Conservation (phyloP, 805 yeast species). For the Kuraishia hungarica region DNA sequence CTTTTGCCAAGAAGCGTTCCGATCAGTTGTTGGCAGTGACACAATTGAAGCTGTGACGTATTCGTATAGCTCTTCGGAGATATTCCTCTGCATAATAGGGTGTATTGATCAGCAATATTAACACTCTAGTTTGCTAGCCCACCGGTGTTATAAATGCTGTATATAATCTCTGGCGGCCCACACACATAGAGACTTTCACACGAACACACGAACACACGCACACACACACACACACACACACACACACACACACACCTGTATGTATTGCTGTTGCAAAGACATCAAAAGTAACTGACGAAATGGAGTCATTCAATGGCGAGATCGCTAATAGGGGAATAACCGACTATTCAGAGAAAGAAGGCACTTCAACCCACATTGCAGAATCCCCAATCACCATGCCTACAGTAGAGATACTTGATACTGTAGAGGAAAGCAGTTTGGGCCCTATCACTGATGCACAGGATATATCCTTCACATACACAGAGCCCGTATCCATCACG, state of each 20-base stretch:
- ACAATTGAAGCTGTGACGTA: background rate
- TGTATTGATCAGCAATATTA: too few species aligned
- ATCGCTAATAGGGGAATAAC: background rate
- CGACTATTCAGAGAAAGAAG: background rate
- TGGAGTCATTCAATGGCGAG: background rate
- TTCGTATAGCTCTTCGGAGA: background rate
- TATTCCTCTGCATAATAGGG: too few species aligned
- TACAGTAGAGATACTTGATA: background rate
- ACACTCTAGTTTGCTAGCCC: too few species aligned
- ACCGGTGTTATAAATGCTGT: too few species aligned
- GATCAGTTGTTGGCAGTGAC: background rate
- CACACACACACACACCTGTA: too few species aligned
- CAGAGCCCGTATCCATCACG: constrained; percentile 14
- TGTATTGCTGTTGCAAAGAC: too few species aligned
- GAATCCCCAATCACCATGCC: background rate
- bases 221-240: too few species aligned
- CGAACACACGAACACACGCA: too few species aligned
- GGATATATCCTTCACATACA: constrained; percentile 13
- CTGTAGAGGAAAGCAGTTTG: background rate
- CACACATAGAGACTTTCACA: too few species aligned
- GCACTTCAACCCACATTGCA: background rate
- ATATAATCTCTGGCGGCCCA: too few species aligned
- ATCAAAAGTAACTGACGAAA: background rate
- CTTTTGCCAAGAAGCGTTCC: too few species aligned
- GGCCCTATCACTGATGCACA: background rate